phyloP scores from a whole-genome alignment of 768 basidiomycete genomes.

The Russula ochroleuca region DNA sequence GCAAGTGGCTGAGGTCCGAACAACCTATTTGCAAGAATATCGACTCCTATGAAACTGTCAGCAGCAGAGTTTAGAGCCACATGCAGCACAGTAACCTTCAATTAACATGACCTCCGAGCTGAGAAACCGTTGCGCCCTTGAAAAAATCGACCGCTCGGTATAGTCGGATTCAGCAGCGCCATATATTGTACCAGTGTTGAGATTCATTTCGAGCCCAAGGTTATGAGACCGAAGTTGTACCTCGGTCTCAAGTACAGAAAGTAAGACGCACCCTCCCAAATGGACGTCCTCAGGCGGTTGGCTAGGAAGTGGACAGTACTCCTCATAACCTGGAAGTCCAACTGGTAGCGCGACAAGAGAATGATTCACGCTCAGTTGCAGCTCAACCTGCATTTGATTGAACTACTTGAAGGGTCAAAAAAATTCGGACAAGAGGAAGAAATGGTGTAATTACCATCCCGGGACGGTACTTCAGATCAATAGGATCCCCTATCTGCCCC shows the following conservation, averaged over 20 bases:
- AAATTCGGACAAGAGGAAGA: neutral
- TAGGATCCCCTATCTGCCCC: slow-evolving; percentile 73
- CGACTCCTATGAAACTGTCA: slow-evolving; percentile 47
- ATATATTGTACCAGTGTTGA: slow-evolving; percentile 57
- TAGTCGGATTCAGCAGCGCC: slow-evolving; percentile 49
- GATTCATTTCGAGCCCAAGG: slow-evolving; percentile 47
- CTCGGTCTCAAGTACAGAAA: slow-evolving; percentile 65
- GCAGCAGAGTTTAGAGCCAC: neutral
- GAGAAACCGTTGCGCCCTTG: slow-evolving; percentile 24
- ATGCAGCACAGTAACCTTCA: slow-evolving; percentile 39
- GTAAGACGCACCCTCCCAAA: slow-evolving; percentile 51
- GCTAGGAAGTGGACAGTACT: slow-evolving; percentile 30
- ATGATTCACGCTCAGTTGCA: slow-evolving; percentile 50
- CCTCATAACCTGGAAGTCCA: slow-evolving; percentile 60
- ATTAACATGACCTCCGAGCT: slow-evolving; percentile 43
- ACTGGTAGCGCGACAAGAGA: slow-evolving; percentile 61
- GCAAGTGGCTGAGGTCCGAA: slow-evolving; percentile 87
- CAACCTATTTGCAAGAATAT: slow-evolving; percentile 77
- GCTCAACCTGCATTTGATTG: slow-evolving; percentile 75
- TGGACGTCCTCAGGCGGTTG: slow-evolving; percentile 33
- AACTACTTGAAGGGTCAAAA: slow-evolving; percentile 43
- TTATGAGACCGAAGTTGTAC: slow-evolving; percentile 78
- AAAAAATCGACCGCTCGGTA: slow-evolving; percentile 40
- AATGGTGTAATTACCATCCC: slow-evolving; percentile 52
- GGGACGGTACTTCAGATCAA: slow-evolving; percentile 72